A percentile compares a stretch with the other conserved stretches of the same genome.
Conservation (phyloP, 2,329 filamentous ascomycete species). For the Epichloe typhina region DNA sequence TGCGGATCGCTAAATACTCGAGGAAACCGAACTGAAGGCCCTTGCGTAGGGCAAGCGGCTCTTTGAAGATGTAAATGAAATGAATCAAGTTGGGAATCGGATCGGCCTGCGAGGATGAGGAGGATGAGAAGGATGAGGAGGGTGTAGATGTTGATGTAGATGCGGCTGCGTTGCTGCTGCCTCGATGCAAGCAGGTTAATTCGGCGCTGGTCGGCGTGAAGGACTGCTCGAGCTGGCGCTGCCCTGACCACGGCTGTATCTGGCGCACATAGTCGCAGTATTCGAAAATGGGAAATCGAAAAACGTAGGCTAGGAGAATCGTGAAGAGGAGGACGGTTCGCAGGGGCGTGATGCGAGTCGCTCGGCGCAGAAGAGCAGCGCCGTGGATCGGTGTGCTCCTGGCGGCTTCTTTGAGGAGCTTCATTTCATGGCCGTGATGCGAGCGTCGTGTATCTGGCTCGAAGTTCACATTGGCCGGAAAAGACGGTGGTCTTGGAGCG, state of each 20-base stretch:
- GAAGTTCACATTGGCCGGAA: not conserved
- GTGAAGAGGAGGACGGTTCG: not conserved
- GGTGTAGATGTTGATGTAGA: not conserved
- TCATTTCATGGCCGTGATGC: not conserved
- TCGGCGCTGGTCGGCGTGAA: slow-evolving; percentile 7
- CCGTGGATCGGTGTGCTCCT: not conserved
- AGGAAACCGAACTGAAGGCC: slow-evolving; percentile 7
- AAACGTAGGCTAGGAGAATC: not conserved
- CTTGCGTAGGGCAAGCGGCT: slow-evolving; percentile 2
- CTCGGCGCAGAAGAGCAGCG: not conserved
- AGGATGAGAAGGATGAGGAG: not conserved
- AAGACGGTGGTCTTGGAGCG: not conserved
- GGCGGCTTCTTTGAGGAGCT: slow-evolving; percentile 1
- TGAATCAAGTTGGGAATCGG: slow-evolving; percentile 8
- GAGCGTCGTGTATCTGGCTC: not conserved
- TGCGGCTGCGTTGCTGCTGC: not conserved
- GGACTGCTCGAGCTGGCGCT: slow-evolving; percentile 6
- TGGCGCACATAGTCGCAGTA: slow-evolving; percentile 5
- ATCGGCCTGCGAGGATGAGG: slow-evolving; percentile 1
- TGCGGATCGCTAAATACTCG: slow-evolving; percentile 8
- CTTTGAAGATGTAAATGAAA: slow-evolving; percentile 8
- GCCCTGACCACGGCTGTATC: slow-evolving; percentile 4
- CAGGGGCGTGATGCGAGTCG: not conserved
- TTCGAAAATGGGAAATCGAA: not conserved
- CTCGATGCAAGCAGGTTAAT: slow-evolving; percentile 6